Percentiles rank a stretch among this genome's conserved stretches.
phyloP scores from a whole-genome alignment of 805 yeast genomes.

The Ogataea methylovora region DNA sequence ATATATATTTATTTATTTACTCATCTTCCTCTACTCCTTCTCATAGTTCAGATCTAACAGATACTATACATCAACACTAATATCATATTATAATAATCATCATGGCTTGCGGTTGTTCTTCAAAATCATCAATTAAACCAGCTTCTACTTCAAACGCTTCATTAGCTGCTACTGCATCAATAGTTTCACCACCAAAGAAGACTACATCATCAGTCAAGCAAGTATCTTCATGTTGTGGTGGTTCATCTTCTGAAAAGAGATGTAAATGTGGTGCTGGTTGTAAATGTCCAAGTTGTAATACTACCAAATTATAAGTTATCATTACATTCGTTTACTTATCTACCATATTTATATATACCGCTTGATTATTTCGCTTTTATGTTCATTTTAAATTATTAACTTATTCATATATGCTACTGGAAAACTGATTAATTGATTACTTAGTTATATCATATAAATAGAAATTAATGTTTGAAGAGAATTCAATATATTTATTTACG shows the following conservation, averaged over 20 bases:
- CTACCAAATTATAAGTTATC: conserved; percentile 23
- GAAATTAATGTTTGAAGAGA: too few relatives aligned
- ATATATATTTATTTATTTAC: too few relatives aligned
- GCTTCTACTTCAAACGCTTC: background rate
- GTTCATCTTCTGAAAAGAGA: conserved; percentile 16
- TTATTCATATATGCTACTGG: too few relatives aligned
- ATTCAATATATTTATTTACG: too few relatives aligned
- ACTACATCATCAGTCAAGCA: conserved; percentile 2
- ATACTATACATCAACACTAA: conserved; percentile 1
- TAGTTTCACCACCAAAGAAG: background rate
- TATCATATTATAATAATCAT: conserved; percentile 2
- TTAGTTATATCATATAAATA: too few relatives aligned
- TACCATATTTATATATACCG: background rate
- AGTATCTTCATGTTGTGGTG: conserved; percentile 18
- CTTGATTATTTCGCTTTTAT: background rate
- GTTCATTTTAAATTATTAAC: too few relatives aligned
- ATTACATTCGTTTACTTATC: too few relatives aligned
- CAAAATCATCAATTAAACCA: conserved; percentile 1
- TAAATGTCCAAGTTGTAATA: conserved; percentile 28
- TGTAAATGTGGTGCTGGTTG: conserved; percentile 30
- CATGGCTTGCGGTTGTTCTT: conserved; percentile 20
- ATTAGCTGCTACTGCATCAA: background rate
- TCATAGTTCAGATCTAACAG: too few relatives aligned
- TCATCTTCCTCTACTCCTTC: too few relatives aligned
- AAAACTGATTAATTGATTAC: too few relatives aligned